Evolutionary conservation across 768 basidiomycete species (phyloP), one percentile per base, ranked within the genome.

Genomic region (Hemileccinum impolitum): DNA sequence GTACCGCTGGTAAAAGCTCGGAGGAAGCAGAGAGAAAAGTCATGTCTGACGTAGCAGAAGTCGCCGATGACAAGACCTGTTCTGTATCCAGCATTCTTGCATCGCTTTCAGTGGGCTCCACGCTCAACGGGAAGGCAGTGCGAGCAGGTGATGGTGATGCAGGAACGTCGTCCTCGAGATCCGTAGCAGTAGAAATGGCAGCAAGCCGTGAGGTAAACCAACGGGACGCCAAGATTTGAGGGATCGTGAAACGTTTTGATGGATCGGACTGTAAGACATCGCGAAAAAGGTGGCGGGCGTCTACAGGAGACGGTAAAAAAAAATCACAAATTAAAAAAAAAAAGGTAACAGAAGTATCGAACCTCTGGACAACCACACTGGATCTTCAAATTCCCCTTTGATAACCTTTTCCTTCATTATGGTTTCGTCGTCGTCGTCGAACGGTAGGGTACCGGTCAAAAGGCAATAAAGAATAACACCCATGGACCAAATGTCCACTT

Each of bases 401-500:
- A 93, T 82, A 53, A 99, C 89, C 67, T 89, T 86, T 45, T 75
- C 72, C 53, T 85, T 85, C 91, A 95, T 95, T 12, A 85, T 65
- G 35, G 69, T 67, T 69, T 93, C 90, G 63, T 94, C 85, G 49
- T 94, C 93, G 56, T 94, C 88, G 58, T 94, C 91, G 60, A 93
- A 94, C 2, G 92, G 92, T 15, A 94, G 70, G 9, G 88, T 90
- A 7, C 94, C 94, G 0, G 91, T 93, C 38, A 96, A 76, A 28
- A 96, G 77, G 44, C 85, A 87, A 63, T 94, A 95, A 12, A 97
- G 73, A 45, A 97, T 96, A 53, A 96, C 79, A 0, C 94, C 94
- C 43, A 95, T 75, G 5, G 94, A 97, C 94, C 94, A 97, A 30
- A 94, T 75, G 62, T 97, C 94, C 40, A 95, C 93, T 79, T 97